These are phyloP conservation scores for Metarhizium anisopliae DNA, from an alignment of 2,329 filamentous ascomycete species.

Conservation along the genomic window DNA sequence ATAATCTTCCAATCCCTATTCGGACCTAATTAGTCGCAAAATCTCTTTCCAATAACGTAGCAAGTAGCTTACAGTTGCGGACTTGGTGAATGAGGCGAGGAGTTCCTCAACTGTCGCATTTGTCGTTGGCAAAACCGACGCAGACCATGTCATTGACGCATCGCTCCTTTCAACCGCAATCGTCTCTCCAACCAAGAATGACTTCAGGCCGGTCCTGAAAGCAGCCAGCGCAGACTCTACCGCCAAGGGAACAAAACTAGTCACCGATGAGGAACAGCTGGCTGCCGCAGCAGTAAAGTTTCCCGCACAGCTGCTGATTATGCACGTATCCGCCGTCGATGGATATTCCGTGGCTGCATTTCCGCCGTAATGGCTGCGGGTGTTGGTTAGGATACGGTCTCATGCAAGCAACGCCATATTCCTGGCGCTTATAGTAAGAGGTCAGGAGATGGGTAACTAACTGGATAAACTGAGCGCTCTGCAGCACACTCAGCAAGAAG, in stretches of 20 bases:
- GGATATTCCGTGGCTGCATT: slow-evolving; percentile 12
- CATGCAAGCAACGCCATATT: background rate
- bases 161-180: background rate
- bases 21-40: too few relatives aligned
- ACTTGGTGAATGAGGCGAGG: background rate
- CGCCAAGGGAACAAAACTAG: slow-evolving; percentile 13
- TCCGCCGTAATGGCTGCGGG: background rate
- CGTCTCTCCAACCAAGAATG: slow-evolving; percentile 4
- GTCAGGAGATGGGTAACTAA: slow-evolving; percentile 3
- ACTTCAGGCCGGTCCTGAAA: slow-evolving; percentile 14
- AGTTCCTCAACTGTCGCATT: slow-evolving; percentile 3
- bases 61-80: background rate
- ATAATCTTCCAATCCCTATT: background rate
- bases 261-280: slow-evolving; percentile 13
- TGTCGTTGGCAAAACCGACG: slow-evolving; percentile 7
- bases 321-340: slow-evolving; percentile 9
- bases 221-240: slow-evolving; percentile 11
- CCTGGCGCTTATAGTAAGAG: background rate
- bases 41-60: background rate
- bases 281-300: slow-evolving; percentile 18
- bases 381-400: background rate
- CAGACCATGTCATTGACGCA: slow-evolving; percentile 12
- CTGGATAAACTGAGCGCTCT: slow-evolving; percentile 17
- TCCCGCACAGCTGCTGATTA: slow-evolving; percentile 16
- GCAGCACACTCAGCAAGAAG: slow-evolving; percentile 14